phyloP scores from a whole-genome alignment of 768 basidiomycete species.

The Mycena polygramma region DNA sequence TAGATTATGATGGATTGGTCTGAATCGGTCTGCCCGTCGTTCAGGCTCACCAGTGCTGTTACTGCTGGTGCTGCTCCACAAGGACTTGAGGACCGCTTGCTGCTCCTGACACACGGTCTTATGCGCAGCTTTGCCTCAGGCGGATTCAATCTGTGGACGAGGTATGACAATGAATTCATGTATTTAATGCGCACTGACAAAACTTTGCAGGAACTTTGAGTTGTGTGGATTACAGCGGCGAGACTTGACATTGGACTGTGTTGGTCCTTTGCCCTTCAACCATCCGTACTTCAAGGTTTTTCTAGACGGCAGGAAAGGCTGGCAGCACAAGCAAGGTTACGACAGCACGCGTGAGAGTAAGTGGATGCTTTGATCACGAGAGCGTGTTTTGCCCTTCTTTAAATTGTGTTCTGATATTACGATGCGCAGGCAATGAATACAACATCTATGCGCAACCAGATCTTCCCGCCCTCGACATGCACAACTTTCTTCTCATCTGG shows the following conservation, averaged over 20 bases:
- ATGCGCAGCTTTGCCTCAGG: constrained; percentile 45
- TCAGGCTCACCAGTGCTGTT: constrained; percentile 5
- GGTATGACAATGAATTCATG: not conserved
- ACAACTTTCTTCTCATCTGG: constrained; percentile 44
- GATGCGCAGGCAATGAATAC: constrained; percentile 43
- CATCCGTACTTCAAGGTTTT: constrained; percentile 38
- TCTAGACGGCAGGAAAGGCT: constrained; percentile 45
- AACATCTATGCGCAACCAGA: constrained; percentile 50
- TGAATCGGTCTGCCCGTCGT: constrained; percentile 33
- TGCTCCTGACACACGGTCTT: constrained; percentile 42
- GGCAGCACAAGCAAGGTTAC: constrained; percentile 44
- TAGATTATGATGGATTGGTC: constrained; percentile 44
- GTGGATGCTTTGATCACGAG: constrained; percentile 10
- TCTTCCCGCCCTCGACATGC: constrained; percentile 45
- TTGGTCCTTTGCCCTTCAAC: constrained; percentile 38
- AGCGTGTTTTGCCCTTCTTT: not conserved
- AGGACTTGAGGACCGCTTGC: constrained; percentile 22
- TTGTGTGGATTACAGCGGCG: constrained; percentile 39
- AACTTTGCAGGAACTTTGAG: constrained; percentile 46
- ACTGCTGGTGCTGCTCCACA: not conserved
- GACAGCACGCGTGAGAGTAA: constrained; percentile 38
- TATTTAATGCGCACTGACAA: too few species aligned
- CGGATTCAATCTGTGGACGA: constrained; percentile 34
- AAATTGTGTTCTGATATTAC: too few species aligned
- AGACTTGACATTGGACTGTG: constrained; percentile 39